Base-by-base conservation (phyloP, 257 asterid species). In the Orobanche coerulescens region DNA sequence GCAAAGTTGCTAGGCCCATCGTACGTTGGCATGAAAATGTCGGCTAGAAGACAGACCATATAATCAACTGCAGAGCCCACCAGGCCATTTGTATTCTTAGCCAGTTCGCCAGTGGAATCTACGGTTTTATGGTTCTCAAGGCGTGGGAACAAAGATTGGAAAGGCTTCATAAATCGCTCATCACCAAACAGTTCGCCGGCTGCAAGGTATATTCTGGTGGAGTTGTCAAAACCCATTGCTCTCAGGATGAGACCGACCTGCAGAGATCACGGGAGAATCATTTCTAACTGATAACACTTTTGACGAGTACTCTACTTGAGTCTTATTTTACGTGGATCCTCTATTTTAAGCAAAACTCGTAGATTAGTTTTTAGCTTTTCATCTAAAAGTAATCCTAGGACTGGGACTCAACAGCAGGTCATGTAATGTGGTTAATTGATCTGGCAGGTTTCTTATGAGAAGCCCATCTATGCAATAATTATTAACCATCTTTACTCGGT, bases 1-100 rank as follows among this genome's bases (percentile, higher is more conserved):
- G 98, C 97, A 22, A 89, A 93, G 80, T 93, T 93, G 79, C 97
- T 93, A 4, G 97, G 98, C 43, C 98, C 97, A 59, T 93, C 98
- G 71, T 93, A 89, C 31, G 98, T 93, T 65, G 98, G 94, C 95
- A 93, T 83, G 86, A 93, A 93, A 74, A 89, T 76, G 68, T 93
- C 98, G 1, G 98, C 63, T 11, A 84, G 95, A 47, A 93, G 92
- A 73, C 98, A 93, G 23, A 93, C 98, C 97, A 89, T 93, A 63
- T 93, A 93, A 75, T 93, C 98, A 64, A 93, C 97, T 25, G 98
- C 98, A 6, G 97, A 84, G 51, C 98, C 98, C 68, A 81, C 65
- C 64, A 93, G 66, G 65, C 97, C 97, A 57, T 61, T 63, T 1
- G 87, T 81, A 58, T 59, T 80, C 65, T 71, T 80, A 4, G 75